phyloP scores from a whole-genome alignment of 1,284 basidiomycete species.

The Malassezia furfur region DNA sequence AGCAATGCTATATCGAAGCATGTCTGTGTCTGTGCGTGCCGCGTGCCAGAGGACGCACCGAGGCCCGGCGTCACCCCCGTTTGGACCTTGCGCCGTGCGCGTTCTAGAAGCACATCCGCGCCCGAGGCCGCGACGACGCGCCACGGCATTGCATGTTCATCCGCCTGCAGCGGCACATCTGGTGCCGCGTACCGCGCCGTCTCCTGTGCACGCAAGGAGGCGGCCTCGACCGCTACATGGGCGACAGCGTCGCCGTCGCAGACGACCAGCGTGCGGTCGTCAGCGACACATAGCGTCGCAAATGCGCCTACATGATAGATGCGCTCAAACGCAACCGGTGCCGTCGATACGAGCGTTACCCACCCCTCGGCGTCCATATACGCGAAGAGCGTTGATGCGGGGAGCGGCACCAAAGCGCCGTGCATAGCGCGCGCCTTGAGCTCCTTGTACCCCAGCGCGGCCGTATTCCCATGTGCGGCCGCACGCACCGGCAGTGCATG shows the following conservation, averaged over 20 bases:
- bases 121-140: not conserved
- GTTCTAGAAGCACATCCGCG: not conserved
- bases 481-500: not conserved
- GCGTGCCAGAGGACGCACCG: not conserved
- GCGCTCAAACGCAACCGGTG: not conserved
- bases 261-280: not conserved
- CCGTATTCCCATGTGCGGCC: not conserved
- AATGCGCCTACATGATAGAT: not conserved
- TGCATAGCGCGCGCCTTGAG: conserved; percentile 13
- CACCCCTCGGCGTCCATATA: conserved; percentile 5
- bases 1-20: conserved; percentile 7
- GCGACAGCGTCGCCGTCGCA: not conserved
- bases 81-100: not conserved
- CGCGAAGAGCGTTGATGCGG: not conserved
- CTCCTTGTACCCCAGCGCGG: conserved; percentile 10
- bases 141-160: not conserved
- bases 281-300: not conserved
- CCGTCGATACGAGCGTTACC: not conserved
- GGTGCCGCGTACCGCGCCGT: not conserved
- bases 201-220: not conserved
- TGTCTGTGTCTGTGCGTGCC: not conserved
- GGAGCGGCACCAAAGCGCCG: not conserved
- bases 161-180: not conserved
- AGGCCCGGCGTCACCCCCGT: not conserved
- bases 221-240: not conserved